Evolutionary conservation across 2,329 filamentous ascomycete genomes (phyloP).

Genomic region (Whalleya microplaca): DNA sequence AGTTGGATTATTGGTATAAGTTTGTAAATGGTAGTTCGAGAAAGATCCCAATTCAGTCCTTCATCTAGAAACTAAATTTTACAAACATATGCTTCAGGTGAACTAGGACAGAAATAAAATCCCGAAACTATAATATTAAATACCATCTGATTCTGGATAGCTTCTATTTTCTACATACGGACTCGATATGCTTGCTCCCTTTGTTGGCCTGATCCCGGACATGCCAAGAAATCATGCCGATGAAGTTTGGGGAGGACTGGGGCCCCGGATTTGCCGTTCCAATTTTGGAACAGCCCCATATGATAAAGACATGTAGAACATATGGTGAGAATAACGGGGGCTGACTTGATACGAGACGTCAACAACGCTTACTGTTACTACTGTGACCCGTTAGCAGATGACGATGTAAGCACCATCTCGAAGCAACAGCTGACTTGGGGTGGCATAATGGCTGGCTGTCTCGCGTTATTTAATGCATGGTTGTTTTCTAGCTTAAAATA

Average conservation of each 20-base stretch:
- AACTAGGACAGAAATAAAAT: too few relatives aligned
- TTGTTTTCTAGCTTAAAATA: not conserved
- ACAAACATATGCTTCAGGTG: too few relatives aligned
- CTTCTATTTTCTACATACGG: too few relatives aligned
- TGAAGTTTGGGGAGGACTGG: not conserved
- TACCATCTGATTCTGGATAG: too few relatives aligned
- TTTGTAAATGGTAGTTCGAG: too few relatives aligned
- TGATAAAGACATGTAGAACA: not conserved
- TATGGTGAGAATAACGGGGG: not conserved
- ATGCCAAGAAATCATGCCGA: not conserved
- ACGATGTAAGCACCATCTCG: not conserved
- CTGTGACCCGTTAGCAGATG: not conserved
- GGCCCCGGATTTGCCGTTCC: not conserved
- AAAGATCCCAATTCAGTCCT: too few relatives aligned
- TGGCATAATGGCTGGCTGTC: not conserved
- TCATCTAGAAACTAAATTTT: too few relatives aligned
- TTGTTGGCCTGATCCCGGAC: too few relatives aligned
- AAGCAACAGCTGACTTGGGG: not conserved
- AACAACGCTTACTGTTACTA: not conserved
- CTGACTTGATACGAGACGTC: not conserved
- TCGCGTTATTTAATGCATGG: not conserved
- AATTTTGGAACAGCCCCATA: not conserved
- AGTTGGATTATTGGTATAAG: too few relatives aligned
- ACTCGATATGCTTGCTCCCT: too few relatives aligned
- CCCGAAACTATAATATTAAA: too few relatives aligned